phyloP scores from a whole-genome alignment of 2,329 filamentous ascomycete species.

The Sclerotinia subarctica region DNA sequence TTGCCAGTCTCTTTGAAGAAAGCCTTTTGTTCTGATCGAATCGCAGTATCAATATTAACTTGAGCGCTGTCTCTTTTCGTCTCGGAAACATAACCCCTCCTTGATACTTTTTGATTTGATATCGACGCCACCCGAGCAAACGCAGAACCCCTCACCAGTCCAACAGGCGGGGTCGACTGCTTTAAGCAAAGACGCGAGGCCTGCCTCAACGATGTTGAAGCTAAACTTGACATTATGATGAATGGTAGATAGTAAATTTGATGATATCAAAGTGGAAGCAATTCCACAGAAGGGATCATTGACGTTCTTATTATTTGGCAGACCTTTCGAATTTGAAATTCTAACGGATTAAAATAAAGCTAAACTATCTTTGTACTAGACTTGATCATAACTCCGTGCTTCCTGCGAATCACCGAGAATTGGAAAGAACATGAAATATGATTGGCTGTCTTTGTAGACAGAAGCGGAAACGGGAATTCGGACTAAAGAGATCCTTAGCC shows the following conservation, averaged over 20 bases:
- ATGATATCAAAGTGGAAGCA: conserved; percentile 14
- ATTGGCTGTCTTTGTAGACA: neutral
- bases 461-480: neutral
- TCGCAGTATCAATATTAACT: conserved; percentile 77
- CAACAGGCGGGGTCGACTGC: conserved; percentile 31
- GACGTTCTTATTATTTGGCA: conserved; percentile 17
- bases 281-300: conserved; percentile 1
- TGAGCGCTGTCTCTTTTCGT: conserved; percentile 76
- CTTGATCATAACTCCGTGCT: neutral
- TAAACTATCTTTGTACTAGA: conserved; percentile 16
- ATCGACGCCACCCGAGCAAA: conserved; percentile 28
- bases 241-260: neutral
- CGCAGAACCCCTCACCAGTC: conserved; percentile 31
- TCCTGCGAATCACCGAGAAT: conserved; percentile 4
- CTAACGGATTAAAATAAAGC: conserved; percentile 5
- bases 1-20: conserved; percentile 57
- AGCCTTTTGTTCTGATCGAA: conserved; percentile 81
- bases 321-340: conserved; percentile 17
- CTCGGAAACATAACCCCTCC: conserved; percentile 78
- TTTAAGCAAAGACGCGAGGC: conserved; percentile 37
- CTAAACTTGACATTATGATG: conserved; percentile 17
- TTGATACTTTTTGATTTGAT: conserved; percentile 29
- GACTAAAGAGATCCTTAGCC: neutral
- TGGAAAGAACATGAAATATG: neutral
- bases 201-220: conserved; percentile 37